These are phyloP conservation scores for Globisporangium nagaii DNA, from an alignment of 352 stramenopile species.

Conservation along the genomic window DNA sequence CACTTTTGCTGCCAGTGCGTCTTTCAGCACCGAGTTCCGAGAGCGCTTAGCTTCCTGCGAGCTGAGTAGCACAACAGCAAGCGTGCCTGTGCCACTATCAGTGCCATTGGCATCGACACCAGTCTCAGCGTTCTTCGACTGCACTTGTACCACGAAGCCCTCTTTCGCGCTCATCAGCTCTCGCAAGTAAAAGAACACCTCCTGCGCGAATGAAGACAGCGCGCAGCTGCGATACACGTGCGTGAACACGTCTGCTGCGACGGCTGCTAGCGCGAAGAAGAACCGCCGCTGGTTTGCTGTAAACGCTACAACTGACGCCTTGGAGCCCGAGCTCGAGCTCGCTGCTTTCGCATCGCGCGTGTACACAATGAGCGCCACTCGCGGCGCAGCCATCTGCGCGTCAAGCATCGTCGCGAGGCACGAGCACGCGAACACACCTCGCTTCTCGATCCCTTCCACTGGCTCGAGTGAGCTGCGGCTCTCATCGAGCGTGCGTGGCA, in stretches of 20 bases:
- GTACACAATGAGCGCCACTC: conserved; percentile 54
- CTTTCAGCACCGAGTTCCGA: conserved; percentile 7
- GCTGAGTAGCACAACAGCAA: conserved; percentile 15
- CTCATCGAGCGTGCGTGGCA: conserved; percentile 56
- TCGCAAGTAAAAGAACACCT: conserved; percentile 37
- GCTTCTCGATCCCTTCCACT: conserved; percentile 42
- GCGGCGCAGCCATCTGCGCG: conserved; percentile 8
- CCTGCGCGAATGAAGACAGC: conserved; percentile 36
- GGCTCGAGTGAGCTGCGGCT: conserved; percentile 37
- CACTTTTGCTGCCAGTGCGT: conserved; percentile 27
- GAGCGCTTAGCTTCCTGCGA: conserved; percentile 25
- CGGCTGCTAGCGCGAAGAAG: conserved; percentile 47
- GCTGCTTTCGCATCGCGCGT: conserved; percentile 33
- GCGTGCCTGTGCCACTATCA: background rate
- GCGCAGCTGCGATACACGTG: conserved; percentile 53
- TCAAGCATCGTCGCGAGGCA: conserved; percentile 71
- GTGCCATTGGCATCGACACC: background rate
- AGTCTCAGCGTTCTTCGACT: background rate
- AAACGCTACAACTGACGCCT: conserved; percentile 22
- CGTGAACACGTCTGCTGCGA: conserved; percentile 40
- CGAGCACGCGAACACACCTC: conserved; percentile 39
- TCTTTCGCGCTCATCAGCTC: conserved; percentile 45
- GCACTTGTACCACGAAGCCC: conserved; percentile 26
- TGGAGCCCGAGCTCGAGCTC: background rate
- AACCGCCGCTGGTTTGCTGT: conserved; percentile 42